Conservation (phyloP, 805 yeast genomes). For the Candida saitoana region DNA sequence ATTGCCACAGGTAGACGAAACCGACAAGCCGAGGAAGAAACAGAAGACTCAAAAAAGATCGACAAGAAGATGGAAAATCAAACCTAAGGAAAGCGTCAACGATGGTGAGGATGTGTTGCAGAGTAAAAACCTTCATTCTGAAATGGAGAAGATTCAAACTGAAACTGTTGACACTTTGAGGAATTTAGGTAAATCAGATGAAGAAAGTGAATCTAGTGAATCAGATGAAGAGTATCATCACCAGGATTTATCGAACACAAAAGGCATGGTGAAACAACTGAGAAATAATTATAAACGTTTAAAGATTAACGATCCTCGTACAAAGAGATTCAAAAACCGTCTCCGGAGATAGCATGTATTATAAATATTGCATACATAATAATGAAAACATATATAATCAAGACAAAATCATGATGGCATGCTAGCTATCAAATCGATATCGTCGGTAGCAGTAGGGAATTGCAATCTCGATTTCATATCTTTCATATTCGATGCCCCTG, state of each 20-base stretch:
- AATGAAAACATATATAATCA: too few relatives aligned
- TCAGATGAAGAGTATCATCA: constrained; percentile 14
- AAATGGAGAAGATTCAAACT: constrained; percentile 32
- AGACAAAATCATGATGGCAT: constrained; percentile 9
- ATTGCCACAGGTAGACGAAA: constrained; percentile 11
- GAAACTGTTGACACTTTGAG: constrained; percentile 12
- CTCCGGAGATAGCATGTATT: constrained; percentile 28
- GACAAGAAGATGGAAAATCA: constrained; percentile 48
- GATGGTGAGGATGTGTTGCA: constrained; percentile 26
- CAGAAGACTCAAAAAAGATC: constrained; percentile 49
- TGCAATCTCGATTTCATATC: constrained; percentile 23
- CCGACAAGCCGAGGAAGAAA: constrained; percentile 17
- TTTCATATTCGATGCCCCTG: neutral
- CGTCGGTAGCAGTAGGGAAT: constrained; percentile 16
- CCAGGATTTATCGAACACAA: constrained; percentile 8
- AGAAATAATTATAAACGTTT: constrained; percentile 51
- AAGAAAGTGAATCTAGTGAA: constrained; percentile 8
- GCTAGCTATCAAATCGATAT: constrained; percentile 22
- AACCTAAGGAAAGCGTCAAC: constrained; percentile 27
- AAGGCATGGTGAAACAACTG: constrained; percentile 26
- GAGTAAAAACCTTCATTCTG: constrained; percentile 41
- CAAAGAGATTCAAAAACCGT: constrained; percentile 40
- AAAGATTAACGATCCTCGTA: constrained; percentile 46
- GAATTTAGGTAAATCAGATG: constrained; percentile 9
- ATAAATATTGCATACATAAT: too few relatives aligned